Conservation (phyloP, 2,329 filamentous ascomycete genomes). For the Scedosporium minutisporum region DNA sequence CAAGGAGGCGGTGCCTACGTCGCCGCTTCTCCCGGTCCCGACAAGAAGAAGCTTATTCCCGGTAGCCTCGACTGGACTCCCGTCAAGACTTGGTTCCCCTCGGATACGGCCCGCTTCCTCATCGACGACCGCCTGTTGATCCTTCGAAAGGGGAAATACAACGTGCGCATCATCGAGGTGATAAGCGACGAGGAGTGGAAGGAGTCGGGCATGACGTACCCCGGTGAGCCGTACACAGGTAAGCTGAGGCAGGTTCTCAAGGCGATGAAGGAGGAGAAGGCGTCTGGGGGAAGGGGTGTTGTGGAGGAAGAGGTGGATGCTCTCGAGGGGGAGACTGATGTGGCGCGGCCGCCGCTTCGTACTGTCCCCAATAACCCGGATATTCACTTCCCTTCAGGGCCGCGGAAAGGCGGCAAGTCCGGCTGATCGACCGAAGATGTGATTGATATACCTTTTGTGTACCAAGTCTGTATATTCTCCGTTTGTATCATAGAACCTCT, state of each 20-base stretch:
- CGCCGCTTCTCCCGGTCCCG: constrained; percentile 36
- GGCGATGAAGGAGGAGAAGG: constrained; percentile 30
- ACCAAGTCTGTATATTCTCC: neutral
- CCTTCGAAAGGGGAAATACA: constrained; percentile 54
- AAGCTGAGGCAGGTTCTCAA: constrained; percentile 31
- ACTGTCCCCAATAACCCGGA: constrained; percentile 14
- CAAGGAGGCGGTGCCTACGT: constrained; percentile 49
- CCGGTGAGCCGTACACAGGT: constrained; percentile 43
- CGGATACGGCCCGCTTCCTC: constrained; percentile 49
- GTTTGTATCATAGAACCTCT: constrained; percentile 2
- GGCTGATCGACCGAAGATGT: neutral
- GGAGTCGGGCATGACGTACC: constrained; percentile 38
- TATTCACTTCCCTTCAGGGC: constrained; percentile 13
- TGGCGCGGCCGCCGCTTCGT: constrained; percentile 4
- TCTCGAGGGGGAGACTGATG: constrained; percentile 7
- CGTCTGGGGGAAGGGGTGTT: constrained; percentile 12
- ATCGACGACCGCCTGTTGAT: constrained; percentile 50
- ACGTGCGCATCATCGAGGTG: constrained; percentile 51
- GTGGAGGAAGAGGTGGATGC: neutral
- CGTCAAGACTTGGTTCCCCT: constrained; percentile 48
- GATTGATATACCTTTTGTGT: neutral
- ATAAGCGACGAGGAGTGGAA: constrained; percentile 46
- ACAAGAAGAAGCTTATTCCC: constrained; percentile 28
- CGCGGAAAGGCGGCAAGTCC: constrained; percentile 6
- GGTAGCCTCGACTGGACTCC: constrained; percentile 51